phyloP scores from a whole-genome alignment of 768 basidiomycete species.

The Hortiboletus flavorubellus region DNA sequence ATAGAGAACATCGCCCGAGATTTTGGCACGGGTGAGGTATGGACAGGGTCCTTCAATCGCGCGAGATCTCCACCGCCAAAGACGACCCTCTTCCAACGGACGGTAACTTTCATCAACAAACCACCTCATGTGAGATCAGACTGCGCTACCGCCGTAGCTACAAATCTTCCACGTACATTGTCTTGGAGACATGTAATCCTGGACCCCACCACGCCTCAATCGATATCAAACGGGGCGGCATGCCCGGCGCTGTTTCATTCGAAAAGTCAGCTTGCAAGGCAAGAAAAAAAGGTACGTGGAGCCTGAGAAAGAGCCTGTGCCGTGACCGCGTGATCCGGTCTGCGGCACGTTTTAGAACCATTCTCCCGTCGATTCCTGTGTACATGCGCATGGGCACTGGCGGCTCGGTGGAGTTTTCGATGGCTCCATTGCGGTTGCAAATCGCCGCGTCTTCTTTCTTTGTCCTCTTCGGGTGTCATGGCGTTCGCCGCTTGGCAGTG shows the following conservation, averaged over 20 bases:
- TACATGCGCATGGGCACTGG: neutral
- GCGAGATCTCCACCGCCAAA: constrained; percentile 2
- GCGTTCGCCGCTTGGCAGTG: neutral
- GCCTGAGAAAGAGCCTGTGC: constrained; percentile 1
- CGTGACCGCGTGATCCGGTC: constrained; percentile 5
- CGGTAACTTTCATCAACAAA: neutral
- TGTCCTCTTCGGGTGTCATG: neutral
- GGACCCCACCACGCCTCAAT: neutral
- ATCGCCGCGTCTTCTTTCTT: constrained; percentile 13
- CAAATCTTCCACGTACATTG: neutral
- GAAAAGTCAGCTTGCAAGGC: neutral
- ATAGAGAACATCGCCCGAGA: neutral
- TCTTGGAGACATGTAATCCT: neutral
- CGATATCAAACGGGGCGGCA: too few species aligned
- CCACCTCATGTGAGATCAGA: neutral
- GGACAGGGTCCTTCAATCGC: neutral
- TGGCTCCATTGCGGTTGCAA: neutral
- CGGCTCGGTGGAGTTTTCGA: constrained; percentile 2
- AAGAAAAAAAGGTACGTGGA: neutral
- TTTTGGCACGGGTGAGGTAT: neutral
- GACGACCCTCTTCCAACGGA: neutral
- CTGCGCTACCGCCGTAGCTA: neutral
- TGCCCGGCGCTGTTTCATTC: neutral
- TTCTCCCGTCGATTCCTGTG: neutral
- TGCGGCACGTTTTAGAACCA: constrained; percentile 9